Conservation (phyloP, 2,329 filamentous ascomycete species). For the Epichloe festucae region DNA sequence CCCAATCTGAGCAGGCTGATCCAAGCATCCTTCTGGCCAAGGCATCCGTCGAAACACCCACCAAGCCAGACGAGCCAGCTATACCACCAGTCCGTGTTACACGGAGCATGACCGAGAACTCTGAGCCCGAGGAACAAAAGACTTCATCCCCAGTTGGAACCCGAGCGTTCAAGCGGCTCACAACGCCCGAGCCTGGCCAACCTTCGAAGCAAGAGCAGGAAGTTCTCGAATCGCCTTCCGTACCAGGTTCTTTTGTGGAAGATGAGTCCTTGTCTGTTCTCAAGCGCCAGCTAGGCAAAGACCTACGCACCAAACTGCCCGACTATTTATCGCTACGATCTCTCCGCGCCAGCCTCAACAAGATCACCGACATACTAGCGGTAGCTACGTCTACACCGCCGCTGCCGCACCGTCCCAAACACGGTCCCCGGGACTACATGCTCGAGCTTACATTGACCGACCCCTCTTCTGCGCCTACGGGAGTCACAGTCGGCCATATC, state of each 20-base stretch:
- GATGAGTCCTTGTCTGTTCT: constrained; percentile 21
- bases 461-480: constrained; percentile 34
- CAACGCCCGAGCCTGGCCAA: constrained; percentile 1
- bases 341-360: constrained; percentile 35
- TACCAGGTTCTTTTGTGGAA: constrained; percentile 12
- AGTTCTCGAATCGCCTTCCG: constrained; percentile 15
- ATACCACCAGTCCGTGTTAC: constrained; percentile 6
- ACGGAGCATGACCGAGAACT: constrained; percentile 13
- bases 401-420: constrained; percentile 40
- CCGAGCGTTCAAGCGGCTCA: constrained; percentile 1
- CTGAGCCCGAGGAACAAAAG: constrained; percentile 2
- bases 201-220: constrained; percentile 6
- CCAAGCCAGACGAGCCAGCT: constrained; percentile 1
- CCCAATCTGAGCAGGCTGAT: constrained; percentile 12
- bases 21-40: constrained; percentile 15
- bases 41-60: constrained; percentile 4
- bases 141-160: not conserved
- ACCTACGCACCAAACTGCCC: constrained; percentile 34
- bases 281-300: constrained; percentile 33
- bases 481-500: constrained; percentile 41
- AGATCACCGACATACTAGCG: constrained; percentile 40
- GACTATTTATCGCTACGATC: constrained; percentile 40
- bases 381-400: constrained; percentile 38
- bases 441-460: constrained; percentile 46
- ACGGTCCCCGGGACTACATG: constrained; percentile 45